Conservation (phyloP, 148 eudicot genomes). For the Spergularia marina region DNA sequence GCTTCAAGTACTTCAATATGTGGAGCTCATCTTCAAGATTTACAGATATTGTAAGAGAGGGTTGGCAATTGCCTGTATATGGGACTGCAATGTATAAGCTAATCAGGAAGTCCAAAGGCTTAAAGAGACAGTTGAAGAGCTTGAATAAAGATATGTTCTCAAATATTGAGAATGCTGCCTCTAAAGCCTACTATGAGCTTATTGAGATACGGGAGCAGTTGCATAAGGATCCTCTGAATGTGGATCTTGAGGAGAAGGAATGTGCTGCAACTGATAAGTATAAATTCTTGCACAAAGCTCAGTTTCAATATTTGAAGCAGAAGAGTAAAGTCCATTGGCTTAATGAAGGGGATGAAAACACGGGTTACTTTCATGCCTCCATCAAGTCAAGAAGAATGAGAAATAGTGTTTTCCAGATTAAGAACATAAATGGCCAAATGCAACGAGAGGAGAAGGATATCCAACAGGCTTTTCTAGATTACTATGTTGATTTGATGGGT, state of each 20-base stretch:
- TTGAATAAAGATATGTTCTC: background rate
- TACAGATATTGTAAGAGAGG: background rate
- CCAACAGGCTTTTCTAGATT: no score
- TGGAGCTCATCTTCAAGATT: background rate
- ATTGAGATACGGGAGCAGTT: background rate
- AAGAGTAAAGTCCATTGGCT: background rate
- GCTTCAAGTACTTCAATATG: background rate
- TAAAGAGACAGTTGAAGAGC: background rate
- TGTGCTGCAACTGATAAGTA: no score
- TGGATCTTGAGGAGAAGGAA: background rate
- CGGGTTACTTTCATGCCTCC: background rate
- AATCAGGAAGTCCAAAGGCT: background rate
- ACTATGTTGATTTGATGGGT: no score
- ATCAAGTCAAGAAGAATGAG: background rate
- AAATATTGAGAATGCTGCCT: background rate
- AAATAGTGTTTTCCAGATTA: no score
- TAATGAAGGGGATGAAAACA: background rate
- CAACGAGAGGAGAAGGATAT: no score
- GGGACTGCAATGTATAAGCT: background rate
- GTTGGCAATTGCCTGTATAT: background rate
- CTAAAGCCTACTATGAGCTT: background rate
- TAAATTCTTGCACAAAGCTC: background rate
- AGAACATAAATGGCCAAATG: no score
- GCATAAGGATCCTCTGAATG: background rate
- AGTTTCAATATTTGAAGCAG: background rate